Evolutionary conservation across 1,139 yeast species (phyloP), one percentile per base, ranked within the genome.

Genomic region (Yamadazyma dendronema): DNA sequence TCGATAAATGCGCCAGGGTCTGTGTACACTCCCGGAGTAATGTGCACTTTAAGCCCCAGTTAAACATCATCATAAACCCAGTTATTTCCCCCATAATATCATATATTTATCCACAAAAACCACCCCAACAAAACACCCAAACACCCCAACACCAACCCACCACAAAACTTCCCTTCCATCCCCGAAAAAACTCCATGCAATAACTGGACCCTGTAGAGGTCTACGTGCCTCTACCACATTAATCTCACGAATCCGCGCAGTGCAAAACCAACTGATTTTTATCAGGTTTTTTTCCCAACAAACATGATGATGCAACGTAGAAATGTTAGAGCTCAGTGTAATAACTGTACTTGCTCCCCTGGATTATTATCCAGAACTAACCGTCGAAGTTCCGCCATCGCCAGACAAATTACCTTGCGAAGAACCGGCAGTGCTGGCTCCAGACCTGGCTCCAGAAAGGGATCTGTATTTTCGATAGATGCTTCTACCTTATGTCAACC

Each of bases 261-360:
- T 10, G 9, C 7, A 21, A 21, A 21, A 21, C 23, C 23, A 21
- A 7, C 23, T 10, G 10, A 21, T 21, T 21, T 21, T 21, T 21
- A 7, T 21, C 10, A 7, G 23, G 23, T 7, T 19, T 19, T 19
- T 19, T 19, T 9, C 9, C 6, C 12, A 24, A 7, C 12, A 24
- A 33, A 16, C 24, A 21, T 32, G 33, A 40, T 40, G 39, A 37
- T 37, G 41, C 41, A 35, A 23, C 21, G 59, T 32, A 62, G 66
- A 56, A 62, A 67, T 8, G 50, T 63, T 10, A 62, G 77, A 54
- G 72, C 66, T 28, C 72, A 67, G 53, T 84, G 94, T 57, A 71
- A 77, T 35, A 80, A 84, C 61, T 84, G 95, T 62, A 83, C 88
- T 2, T 85, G 94, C 56, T 82, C 90, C 0, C 92, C 92, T 7